Conservation (phyloP, 176 grass and related monocot species). For the Aegilops bicornis region DNA sequence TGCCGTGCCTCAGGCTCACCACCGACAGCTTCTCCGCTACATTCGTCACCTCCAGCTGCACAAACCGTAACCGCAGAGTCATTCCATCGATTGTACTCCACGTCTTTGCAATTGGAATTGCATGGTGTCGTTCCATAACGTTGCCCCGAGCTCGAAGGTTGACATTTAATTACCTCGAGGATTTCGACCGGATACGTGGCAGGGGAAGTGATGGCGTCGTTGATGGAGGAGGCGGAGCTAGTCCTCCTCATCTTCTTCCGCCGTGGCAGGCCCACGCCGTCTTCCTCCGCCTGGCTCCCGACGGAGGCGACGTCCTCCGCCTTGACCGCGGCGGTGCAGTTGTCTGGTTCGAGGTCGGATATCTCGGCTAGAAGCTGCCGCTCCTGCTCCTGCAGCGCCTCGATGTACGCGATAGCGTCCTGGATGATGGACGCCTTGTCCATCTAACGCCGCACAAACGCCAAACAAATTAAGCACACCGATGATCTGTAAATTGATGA, state of each 20-base stretch:
- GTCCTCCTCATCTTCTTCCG: conserved; percentile 29
- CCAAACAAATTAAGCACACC: too few relatives aligned
- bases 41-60: conserved; percentile 48
- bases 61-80: too few relatives aligned
- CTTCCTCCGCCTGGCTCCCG: neutral
- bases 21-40: conserved; percentile 23
- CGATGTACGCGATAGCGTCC: conserved; percentile 70
- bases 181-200: conserved; percentile 31
- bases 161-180: conserved; percentile 37
- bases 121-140: too few relatives aligned
- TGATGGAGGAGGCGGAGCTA: neutral
- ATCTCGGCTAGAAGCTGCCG: conserved; percentile 39
- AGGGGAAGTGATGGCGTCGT: neutral
- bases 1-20: conserved; percentile 43
- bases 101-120: too few relatives aligned
- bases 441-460: conserved; percentile 40
- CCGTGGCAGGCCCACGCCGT: neutral
- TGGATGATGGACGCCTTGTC: conserved; percentile 74
- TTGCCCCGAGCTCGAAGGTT: too few relatives aligned
- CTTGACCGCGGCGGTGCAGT: neutral
- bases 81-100: too few relatives aligned
- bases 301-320: neutral
- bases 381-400: conserved; percentile 74
- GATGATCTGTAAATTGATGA: neutral
- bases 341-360: conserved; percentile 13